Percentiles rank a stretch among this genome's conserved stretches.
These are phyloP conservation scores for Pogostemon cablin DNA, from an alignment of 257 asterid genomes.

Conservation along the genomic window DNA sequence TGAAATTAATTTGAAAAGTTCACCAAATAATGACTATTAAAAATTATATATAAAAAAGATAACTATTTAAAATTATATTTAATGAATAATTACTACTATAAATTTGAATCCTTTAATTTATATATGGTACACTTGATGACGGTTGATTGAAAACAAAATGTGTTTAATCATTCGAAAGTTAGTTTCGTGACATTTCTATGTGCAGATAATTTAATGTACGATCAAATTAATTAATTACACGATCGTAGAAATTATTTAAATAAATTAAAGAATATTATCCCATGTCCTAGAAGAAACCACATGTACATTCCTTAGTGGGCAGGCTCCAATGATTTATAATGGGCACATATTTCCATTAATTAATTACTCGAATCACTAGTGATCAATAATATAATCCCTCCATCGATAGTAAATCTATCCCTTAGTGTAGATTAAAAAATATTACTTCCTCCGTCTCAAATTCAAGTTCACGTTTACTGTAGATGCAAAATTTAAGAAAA, in stretches of 20 bases:
- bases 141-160: conserved; percentile 19
- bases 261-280: not conserved
- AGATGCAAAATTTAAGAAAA: too few relatives aligned
- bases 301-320: not conserved
- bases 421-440: too few relatives aligned
- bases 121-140: not conserved
- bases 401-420: too few relatives aligned
- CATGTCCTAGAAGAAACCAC: not conserved
- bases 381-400: not conserved
- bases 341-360: conserved; percentile 1
- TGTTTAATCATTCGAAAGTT: not conserved
- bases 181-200: not conserved
- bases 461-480: too few relatives aligned
- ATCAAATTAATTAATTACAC: not conserved
- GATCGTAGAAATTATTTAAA: not conserved
- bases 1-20: too few relatives aligned
- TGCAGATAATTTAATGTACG: conserved; percentile 9
- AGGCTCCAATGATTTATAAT: conserved; percentile 35
- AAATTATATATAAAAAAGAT: too few relatives aligned
- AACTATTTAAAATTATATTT: too few relatives aligned
- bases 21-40: too few relatives aligned
- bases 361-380: not conserved
- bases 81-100: too few relatives aligned
- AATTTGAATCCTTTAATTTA: too few relatives aligned
- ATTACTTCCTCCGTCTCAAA: too few relatives aligned